Percentiles rank a stretch among this genome's conserved stretches.
Conservation (phyloP, 2,329 filamentous ascomycete genomes). For the Arthrinium phaeospermum region DNA sequence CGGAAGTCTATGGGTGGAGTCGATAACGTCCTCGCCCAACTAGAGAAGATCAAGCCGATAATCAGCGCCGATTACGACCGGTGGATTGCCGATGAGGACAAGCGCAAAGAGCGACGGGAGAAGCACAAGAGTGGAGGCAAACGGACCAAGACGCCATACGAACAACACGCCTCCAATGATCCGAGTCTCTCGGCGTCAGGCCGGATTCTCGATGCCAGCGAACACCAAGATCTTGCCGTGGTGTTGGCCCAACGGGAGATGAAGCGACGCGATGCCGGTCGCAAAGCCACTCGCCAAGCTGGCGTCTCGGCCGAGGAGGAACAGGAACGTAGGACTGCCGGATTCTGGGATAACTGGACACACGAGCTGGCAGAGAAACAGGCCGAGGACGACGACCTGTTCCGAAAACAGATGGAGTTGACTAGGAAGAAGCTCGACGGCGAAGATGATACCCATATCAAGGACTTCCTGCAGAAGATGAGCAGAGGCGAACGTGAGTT, state of each 20-base stretch:
- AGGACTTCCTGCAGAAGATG: constrained; percentile 31
- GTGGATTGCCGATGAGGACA: constrained; percentile 63
- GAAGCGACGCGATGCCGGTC: constrained; percentile 66
- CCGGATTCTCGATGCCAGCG: constrained; percentile 70
- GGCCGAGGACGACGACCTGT: constrained; percentile 48
- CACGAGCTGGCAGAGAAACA: constrained; percentile 37
- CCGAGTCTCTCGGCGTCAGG: constrained; percentile 61
- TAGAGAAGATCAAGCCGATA: constrained; percentile 81
- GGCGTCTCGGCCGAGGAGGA: constrained; percentile 64
- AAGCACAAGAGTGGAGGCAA: constrained; percentile 27
- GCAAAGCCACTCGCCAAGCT: constrained; percentile 62
- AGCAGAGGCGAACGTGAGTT: constrained; percentile 27
- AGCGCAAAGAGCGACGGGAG: constrained; percentile 37
- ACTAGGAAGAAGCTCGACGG: constrained; percentile 54
- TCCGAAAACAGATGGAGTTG: constrained; percentile 59
- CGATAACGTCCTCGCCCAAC: constrained; percentile 65
- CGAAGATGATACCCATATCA: constrained; percentile 30
- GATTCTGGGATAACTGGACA: constrained; percentile 51
- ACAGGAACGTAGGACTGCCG: constrained; percentile 55
- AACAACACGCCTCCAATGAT: constrained; percentile 60
- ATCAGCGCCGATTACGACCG: constrained; percentile 74
- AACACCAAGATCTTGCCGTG: constrained; percentile 78
- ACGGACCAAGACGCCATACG: constrained; percentile 41
- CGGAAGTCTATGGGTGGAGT: constrained; percentile 56
- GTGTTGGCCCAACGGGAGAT: constrained; percentile 77